Conservation (phyloP, 202 grass and related monocot genomes). For the Eragrostis tef region DNA sequence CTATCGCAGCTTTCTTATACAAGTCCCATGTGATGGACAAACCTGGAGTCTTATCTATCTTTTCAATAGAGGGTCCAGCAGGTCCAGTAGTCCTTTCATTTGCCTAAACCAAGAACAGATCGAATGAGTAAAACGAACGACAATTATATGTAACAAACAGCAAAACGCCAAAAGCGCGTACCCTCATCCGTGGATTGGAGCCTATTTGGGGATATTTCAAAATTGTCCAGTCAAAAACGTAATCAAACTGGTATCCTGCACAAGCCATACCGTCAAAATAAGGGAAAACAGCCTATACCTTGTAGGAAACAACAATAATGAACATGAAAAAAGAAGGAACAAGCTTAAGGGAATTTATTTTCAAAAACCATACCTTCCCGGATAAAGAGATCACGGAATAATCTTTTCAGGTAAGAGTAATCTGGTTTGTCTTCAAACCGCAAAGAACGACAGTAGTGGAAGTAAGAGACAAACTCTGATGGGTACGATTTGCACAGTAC, state of each 20-base stretch:
- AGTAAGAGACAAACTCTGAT: slow-evolving; percentile 90
- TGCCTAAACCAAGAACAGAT: slow-evolving; percentile 50
- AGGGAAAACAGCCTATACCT: neutral
- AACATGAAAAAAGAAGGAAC: neutral
- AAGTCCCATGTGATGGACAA: slow-evolving; percentile 34
- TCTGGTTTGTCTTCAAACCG: slow-evolving; percentile 97
- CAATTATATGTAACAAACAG: neutral
- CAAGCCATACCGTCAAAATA: slow-evolving; percentile 42
- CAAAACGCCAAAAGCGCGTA: slow-evolving; percentile 40
- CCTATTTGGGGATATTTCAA: slow-evolving; percentile 86
- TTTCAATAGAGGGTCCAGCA: slow-evolving; percentile 69
- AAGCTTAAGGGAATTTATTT: slow-evolving; percentile 1
- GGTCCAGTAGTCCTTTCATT: slow-evolving; percentile 62
- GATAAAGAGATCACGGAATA: slow-evolving; percentile 94
- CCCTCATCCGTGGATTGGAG: slow-evolving; percentile 64
- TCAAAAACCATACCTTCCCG: slow-evolving; percentile 63
- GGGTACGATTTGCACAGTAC: slow-evolving; percentile 95
- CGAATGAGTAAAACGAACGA: slow-evolving; percentile 24
- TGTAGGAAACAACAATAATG: neutral
- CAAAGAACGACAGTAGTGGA: slow-evolving; percentile 92
- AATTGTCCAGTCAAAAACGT: slow-evolving; percentile 98
- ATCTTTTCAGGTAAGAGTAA: slow-evolving; percentile 88
- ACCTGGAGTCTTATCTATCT: slow-evolving; percentile 75
- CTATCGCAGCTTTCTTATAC: slow-evolving; percentile 15
- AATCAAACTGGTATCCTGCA: slow-evolving; percentile 94